Evolutionary conservation across 2,329 filamentous ascomycete genomes (phyloP).

Genomic region (Fusarium burgessii): DNA sequence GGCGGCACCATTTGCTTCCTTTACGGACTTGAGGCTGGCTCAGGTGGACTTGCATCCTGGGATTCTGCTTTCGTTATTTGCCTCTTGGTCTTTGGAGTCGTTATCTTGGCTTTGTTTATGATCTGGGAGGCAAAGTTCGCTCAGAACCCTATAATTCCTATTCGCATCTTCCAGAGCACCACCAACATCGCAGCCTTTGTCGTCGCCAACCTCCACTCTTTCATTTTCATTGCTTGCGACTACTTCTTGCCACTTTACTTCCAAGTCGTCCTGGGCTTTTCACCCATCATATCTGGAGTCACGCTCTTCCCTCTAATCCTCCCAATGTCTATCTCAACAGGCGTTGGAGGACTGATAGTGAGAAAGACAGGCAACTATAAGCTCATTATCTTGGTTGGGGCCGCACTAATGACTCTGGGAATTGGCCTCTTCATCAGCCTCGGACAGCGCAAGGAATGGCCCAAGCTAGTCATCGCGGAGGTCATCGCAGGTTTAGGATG

Average conservation of each 20-base stretch:
- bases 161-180: conserved; percentile 73
- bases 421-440: conserved; percentile 73
- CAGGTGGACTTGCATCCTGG: conserved; percentile 79
- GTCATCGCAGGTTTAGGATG: conserved; percentile 72
- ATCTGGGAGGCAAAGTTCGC: conserved; percentile 79
- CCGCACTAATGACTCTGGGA: conserved; percentile 71
- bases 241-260: conserved; percentile 90
- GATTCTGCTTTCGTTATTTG: conserved; percentile 78
- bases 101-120: conserved; percentile 74
- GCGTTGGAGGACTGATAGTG: conserved; percentile 66
- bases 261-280: conserved; percentile 76
- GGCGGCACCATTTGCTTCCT: conserved; percentile 89
- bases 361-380: conserved; percentile 74
- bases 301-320: conserved; percentile 79
- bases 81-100: conserved; percentile 77
- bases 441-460: conserved; percentile 61
- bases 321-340: conserved; percentile 72
- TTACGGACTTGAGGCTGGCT: conserved; percentile 84
- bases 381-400: conserved; percentile 67
- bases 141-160: conserved; percentile 81
- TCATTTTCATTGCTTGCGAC: conserved; percentile 79
- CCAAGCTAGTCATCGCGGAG: conserved; percentile 69
- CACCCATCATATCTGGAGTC: conserved; percentile 77
- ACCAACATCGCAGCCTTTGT: conserved; percentile 75
- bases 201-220: conserved; percentile 78